Base-by-base conservation (phyloP, 164 flowering plant genomes). In the Vitis amurensis region DNA sequence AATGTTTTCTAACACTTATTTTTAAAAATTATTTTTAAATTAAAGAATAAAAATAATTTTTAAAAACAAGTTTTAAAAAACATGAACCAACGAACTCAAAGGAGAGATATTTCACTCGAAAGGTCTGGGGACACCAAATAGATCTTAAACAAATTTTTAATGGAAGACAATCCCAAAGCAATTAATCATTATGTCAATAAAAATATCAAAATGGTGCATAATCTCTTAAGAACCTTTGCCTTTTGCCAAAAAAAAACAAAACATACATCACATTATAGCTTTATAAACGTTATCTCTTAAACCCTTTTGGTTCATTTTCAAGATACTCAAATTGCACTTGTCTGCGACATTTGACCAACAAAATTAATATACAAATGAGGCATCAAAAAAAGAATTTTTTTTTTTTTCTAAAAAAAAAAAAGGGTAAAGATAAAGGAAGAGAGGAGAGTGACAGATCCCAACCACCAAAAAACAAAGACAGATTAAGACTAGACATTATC, bases 271-370 rank as follows among this genome's bases (percentile, higher is more conserved):
- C 71, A 14, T 61, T 53, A 53, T 53, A 16, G 66, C n/a, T 31
- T 5, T 27, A 17, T 11, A 8, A 69, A 53, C 31, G 60, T 37
- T 37, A 53, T 55, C 59, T 55, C 59, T 55, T 31, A 48, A 31
- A 29, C 16, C 11, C 11, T n/a, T 53, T n/a, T 1, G 56, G 17
- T n/a, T 6, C 5, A 4, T n/a, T 53, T 53, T 53, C 14, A 53
- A 48, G 55, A 19, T 44, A 50, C 52, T 9, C 11, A 52, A 29
- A 66, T 52, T 53, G 59, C 57, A 51, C 49, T 64, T 30, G 23
- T 59, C 71, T 50, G 72, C 14, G 53, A 70, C 17, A 55, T 51
- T 69, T 69, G 73, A 70, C 73, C 62, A 59, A 59, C 1, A 50
- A 5, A 68, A 49, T 59, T 11, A 17, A 50, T 23, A 27, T 3